Base-by-base conservation (phyloP, 805 yeast species). In the Cyberlindnera petersonii region DNA sequence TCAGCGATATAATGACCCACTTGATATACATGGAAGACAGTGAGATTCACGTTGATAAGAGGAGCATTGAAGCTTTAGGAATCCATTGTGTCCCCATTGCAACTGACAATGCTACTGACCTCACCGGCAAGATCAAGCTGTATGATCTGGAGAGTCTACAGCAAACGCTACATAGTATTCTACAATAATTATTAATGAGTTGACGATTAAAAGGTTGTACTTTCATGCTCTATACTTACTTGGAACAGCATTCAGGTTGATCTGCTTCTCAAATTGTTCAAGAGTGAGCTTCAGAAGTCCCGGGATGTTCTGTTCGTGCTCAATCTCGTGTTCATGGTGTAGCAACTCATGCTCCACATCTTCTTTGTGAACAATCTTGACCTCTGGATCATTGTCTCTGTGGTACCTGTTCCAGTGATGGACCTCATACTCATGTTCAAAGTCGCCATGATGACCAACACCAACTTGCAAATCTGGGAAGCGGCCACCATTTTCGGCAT, bases 391-490 rank as follows among this genome's bases (percentile, higher is more conserved):
- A 40, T 70, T 63, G 48, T 85, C 77, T 40, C 75, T 71, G 57
- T 85, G 93, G 56, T 72, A 81, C 63, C 87, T 69, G 44, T 80
- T 75, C 97, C 97, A 91, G 60, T 89, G 98, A 60, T 89, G 97
- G 41, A 86, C 80, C 59, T 91, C 97, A 58, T 89, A 91, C 59
- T 89, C 97, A 50, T 77, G 74, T 61, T 89, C 98, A 56, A 88
- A 91, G 64, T 86, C 96, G 24, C 88, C 82, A 64, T 89, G 96
- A 56, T 89, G 96, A 20, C 96, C 96, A 7, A 86, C 89, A 22
- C 97, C 98, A 43, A 81, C 79, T 8, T 96, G 95, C 59, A 89
- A 78, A 60, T 91, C 97, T 1, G 97, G 97, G 55, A 91, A 75
- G 46, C 75, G 75, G 1, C 83, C 82, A 8, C 94, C 94, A 10